Percentiles rank a stretch among this genome's conserved stretches.
Conservation (phyloP, 2,329 filamentous ascomycete species). For the Kalaharituber pfeilii region DNA sequence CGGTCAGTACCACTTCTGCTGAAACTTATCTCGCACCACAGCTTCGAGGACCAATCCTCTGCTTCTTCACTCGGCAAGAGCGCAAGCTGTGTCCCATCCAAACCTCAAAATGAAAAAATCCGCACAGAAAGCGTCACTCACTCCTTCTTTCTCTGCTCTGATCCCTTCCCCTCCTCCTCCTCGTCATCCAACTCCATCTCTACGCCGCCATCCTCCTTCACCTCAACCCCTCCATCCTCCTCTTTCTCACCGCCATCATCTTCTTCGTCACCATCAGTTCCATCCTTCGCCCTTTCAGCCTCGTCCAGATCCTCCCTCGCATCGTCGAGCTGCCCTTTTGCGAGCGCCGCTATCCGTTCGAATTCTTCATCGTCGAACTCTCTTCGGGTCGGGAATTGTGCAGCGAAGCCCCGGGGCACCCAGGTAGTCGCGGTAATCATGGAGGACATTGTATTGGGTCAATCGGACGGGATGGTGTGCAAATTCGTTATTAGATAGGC, state of each 20-base stretch:
- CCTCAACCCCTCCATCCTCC: conserved; percentile 30
- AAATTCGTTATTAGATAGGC: no score
- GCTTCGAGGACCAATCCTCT: background rate
- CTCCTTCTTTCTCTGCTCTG: conserved; percentile 14
- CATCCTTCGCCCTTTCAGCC: conserved; percentile 34
- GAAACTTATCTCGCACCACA: background rate
- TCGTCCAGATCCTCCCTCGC: conserved; percentile 71
- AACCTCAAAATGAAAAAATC: background rate
- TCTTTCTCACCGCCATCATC: conserved; percentile 26
- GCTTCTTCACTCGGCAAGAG: background rate
- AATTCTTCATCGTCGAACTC: conserved; percentile 60
- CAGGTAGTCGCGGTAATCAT: conserved; percentile 64
- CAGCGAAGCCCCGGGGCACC: conserved; percentile 61
- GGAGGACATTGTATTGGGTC: background rate
- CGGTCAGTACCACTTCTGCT: conserved; percentile 6
- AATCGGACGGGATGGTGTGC: background rate
- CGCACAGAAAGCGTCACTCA: background rate
- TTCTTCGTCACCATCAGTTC: conserved; percentile 21
- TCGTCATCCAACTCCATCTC: background rate
- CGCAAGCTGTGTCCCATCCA: background rate
- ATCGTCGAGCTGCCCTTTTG: conserved; percentile 71
- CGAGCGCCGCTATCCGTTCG: conserved; percentile 54
- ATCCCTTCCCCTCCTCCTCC: background rate
- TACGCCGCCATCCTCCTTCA: conserved; percentile 22
- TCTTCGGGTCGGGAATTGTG: conserved; percentile 58